Conservation (phyloP, 805 yeast genomes). For the Saccharomycopsis oosterbeekiorum region DNA sequence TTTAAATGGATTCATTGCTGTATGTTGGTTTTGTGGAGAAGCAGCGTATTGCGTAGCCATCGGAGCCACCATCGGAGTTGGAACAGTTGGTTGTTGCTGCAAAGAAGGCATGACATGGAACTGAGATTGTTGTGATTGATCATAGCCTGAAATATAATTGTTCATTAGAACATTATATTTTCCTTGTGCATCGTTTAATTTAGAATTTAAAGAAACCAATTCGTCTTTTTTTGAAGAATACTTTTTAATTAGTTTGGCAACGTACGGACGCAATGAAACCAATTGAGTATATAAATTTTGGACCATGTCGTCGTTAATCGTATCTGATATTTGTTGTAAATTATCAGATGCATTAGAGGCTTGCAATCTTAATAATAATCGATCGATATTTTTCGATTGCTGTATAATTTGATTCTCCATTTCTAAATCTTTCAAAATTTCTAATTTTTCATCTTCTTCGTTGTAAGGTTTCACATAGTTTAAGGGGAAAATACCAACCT, state of each 20-base stretch:
- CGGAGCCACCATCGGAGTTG: not conserved
- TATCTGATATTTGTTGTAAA: constrained; percentile 22
- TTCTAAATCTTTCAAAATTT: constrained; percentile 39
- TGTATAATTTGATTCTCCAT: constrained; percentile 45
- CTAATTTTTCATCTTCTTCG: constrained; percentile 47
- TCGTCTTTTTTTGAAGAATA: constrained; percentile 74
- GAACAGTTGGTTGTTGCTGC: constrained; percentile 6
- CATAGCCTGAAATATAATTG: constrained; percentile 27
- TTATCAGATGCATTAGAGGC: constrained; percentile 25
- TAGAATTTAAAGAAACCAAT: constrained; percentile 56
- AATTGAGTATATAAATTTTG: constrained; percentile 65
- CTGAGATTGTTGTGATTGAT: constrained; percentile 22
- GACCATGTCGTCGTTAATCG: constrained; percentile 52
- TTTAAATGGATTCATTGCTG: not conserved
- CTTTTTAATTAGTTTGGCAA: constrained; percentile 68
- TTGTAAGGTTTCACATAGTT: constrained; percentile 80
- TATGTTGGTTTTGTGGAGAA: not conserved
- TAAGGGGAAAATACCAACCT: constrained; percentile 81
- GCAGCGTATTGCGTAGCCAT: not conserved
- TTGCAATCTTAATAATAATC: constrained; percentile 44
- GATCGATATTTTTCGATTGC: constrained; percentile 55
- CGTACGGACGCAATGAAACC: constrained; percentile 60
- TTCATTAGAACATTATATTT: constrained; percentile 64
- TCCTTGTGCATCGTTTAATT: constrained; percentile 58
- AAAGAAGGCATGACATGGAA: constrained; percentile 30